Base-by-base conservation (phyloP, 139 green algal genomes). In the Chlamydomonas asymmetrica region DNA sequence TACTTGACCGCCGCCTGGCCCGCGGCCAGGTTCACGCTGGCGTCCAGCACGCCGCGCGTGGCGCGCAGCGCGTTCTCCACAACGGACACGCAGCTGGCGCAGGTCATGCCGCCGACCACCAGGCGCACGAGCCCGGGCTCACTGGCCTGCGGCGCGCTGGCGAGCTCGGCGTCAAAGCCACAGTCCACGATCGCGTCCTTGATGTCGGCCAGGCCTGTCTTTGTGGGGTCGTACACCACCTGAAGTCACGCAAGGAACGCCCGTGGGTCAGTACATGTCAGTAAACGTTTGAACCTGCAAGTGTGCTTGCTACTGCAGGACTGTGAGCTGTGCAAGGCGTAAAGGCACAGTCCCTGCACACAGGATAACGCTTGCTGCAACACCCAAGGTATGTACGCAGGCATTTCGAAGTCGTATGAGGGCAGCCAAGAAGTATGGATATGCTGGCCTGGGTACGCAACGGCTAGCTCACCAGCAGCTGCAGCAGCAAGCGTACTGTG, bases 21-120 rank as follows among this genome's bases (percentile, higher is more conserved):
- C 63, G 65, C 50, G 54, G 74, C 76, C 20, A 93, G 66, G 22
- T 88, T 80, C 27, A 94, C 88, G 4, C 49, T 39, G 3, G 74
- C 90, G 34, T 66, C 37, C 2, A 31, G 50, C 1, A 95, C 88
- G 16, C 92, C 92, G 3, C 45, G 68, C 37, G 91, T 25, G 0
- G 40, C 68, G 23, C 38, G 32, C 61, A 97, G 79, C 23, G 82
- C 87, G 0, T 37, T 32, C 78, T 97, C 93, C 31, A 97, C 87
- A 13, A 80, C 79, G 27, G 56, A 56, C 4, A 82, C 84, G 86
- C 93, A 97, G 32, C 86, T 78, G 29, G 81, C 83, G 74, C 93
- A 97, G 0, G 87, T 94, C 92, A 97, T 97, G 74, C 93, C 93
- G 18, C 73, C 74, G 18, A 97, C 69, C 20, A 32, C 56, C 66